Conservation (phyloP, 2,329 filamentous ascomycete genomes). For the Calonectria pseudoturangicola region DNA sequence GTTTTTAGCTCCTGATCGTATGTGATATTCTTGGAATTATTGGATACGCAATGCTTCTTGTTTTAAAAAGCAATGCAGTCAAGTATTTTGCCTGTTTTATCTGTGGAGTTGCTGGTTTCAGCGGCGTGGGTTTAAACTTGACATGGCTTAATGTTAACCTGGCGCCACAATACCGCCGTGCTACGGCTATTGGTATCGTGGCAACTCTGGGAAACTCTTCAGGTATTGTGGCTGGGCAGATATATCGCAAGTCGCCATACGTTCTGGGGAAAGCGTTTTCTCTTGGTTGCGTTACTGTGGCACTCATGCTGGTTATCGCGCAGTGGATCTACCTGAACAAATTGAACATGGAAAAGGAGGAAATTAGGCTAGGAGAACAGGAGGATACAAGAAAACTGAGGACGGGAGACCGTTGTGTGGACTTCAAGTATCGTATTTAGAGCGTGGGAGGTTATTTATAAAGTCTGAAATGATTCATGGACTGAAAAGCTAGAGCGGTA, state of each 20-base stretch:
- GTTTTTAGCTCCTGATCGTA: background rate
- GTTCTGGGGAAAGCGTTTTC: slow-evolving; percentile 22
- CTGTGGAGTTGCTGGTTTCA: slow-evolving; percentile 66
- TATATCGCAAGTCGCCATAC: slow-evolving; percentile 55
- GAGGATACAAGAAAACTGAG: background rate
- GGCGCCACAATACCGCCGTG: slow-evolving; percentile 64
- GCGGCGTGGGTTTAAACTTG: slow-evolving; percentile 64
- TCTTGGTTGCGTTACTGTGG: background rate
- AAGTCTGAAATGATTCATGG: background rate
- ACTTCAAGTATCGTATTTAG: slow-evolving; percentile 25
- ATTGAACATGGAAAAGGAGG: slow-evolving; percentile 23
- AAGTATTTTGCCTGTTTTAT: slow-evolving; percentile 69
- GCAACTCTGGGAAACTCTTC: slow-evolving; percentile 58
- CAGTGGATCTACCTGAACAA: background rate
- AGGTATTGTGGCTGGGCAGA: slow-evolving; percentile 62
- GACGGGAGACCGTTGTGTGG: slow-evolving; percentile 13
- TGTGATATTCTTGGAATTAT: slow-evolving; percentile 54
- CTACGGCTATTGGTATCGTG: slow-evolving; percentile 64
- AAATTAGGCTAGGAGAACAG: background rate
- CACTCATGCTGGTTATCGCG: background rate
- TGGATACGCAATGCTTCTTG: slow-evolving; percentile 67
- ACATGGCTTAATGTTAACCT: slow-evolving; percentile 66
- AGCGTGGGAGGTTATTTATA: background rate
- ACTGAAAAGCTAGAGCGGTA: background rate
- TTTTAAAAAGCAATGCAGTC: slow-evolving; percentile 68